Percentiles rank a stretch among this genome's conserved stretches.
phyloP scores from a whole-genome alignment of 768 basidiomycete genomes.

The Rhizopogon vulgaris region DNA sequence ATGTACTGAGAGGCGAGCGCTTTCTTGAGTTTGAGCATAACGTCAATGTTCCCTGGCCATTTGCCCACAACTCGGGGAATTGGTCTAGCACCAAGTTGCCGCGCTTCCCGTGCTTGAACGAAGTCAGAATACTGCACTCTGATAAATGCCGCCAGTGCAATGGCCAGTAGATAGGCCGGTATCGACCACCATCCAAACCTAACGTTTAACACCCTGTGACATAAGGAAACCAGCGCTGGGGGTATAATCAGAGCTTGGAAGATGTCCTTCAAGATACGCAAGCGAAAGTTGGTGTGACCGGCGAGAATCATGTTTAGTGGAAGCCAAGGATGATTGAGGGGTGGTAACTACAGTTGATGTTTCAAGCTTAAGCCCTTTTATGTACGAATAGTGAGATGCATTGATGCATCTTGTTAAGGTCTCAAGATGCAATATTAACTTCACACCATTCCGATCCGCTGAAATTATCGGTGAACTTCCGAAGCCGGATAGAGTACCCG shows the following conservation, averaged over 20 bases:
- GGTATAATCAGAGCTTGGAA: slow-evolving; percentile 36
- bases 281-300: slow-evolving; percentile 32
- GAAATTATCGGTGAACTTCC: neutral
- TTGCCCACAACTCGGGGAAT: slow-evolving; percentile 58
- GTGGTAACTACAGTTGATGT: neutral
- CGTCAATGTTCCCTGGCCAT: slow-evolving; percentile 76
- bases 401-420: neutral
- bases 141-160: slow-evolving; percentile 33
- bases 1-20: slow-evolving; percentile 56
- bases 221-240: slow-evolving; percentile 27
- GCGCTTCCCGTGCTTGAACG: slow-evolving; percentile 38
- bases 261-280: slow-evolving; percentile 44
- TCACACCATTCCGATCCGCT: neutral
- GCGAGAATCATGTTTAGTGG: slow-evolving; percentile 4
- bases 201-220: slow-evolving; percentile 22
- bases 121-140: slow-evolving; percentile 30
- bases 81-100: slow-evolving; percentile 40
- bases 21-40: slow-evolving; percentile 49
- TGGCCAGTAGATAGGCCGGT: slow-evolving; percentile 34
- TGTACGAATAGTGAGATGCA: neutral
- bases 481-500: no score
- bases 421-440: slow-evolving; percentile 1
- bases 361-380: neutral
- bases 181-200: slow-evolving; percentile 30
- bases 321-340: neutral